phyloP scores from a whole-genome alignment of 768 basidiomycete genomes.

The Termitomyces sp. region DNA sequence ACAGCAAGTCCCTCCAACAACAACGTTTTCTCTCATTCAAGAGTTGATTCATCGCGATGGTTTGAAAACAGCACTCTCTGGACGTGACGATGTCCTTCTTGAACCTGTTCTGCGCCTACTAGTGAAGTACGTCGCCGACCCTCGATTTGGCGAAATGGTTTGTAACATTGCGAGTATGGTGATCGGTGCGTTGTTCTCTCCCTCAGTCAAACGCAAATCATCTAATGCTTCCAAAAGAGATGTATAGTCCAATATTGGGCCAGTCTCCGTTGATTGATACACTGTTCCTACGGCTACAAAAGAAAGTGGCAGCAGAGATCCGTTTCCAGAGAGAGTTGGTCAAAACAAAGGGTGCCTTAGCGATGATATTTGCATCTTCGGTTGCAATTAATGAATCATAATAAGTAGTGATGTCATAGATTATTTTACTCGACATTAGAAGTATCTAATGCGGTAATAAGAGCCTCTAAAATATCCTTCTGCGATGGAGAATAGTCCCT shows the following conservation, averaged over 20 bases:
- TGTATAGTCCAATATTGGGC: conserved; percentile 89
- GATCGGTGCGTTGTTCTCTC: conserved; percentile 55
- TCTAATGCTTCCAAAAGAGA: conserved; percentile 45
- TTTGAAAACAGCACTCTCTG: conserved; percentile 76
- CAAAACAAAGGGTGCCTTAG: conserved; percentile 80
- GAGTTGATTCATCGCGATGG: conserved; percentile 93
- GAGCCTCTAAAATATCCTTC: conserved; percentile 61
- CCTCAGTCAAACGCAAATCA: conserved; percentile 1
- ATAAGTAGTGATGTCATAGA: not conserved
- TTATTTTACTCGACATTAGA: conserved; percentile 10
- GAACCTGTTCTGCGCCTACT: conserved; percentile 89
- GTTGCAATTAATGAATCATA: conserved; percentile 16
- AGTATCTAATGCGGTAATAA: conserved; percentile 55
- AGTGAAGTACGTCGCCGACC: conserved; percentile 80
- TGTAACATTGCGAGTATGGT: conserved; percentile 76
- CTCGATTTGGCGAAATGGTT: conserved; percentile 88
- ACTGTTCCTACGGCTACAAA: conserved; percentile 73
- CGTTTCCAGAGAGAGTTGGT: conserved; percentile 83
- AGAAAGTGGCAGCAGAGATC: conserved; percentile 82
- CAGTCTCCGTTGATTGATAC: conserved; percentile 91
- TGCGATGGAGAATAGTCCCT: conserved; percentile 45
- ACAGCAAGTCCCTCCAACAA: conserved; percentile 79
- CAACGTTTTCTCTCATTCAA: conserved; percentile 85
- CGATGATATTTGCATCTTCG: conserved; percentile 79
- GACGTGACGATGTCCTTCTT: conserved; percentile 89